Evolutionary conservation across 2,329 filamentous ascomycete genomes (phyloP).

Genomic region (Ophioceras dolichostomum): DNA sequence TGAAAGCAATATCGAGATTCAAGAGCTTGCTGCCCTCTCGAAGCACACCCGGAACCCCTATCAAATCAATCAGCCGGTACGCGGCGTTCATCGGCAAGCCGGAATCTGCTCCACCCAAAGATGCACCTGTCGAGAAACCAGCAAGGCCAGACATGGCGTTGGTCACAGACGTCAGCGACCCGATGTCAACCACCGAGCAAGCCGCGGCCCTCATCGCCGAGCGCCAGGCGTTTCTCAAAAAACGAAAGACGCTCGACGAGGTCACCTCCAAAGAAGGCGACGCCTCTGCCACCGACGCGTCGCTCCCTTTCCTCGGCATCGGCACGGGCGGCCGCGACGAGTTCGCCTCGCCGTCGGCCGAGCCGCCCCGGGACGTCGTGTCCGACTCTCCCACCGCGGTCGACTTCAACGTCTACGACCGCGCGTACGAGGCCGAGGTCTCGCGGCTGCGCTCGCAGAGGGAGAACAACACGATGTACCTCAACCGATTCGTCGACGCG

Average conservation of each 20-base stretch:
- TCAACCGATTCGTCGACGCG: conserved; percentile 36
- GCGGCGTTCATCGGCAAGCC: too few species aligned
- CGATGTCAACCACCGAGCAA: conserved; percentile 20
- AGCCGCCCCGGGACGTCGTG: conserved; percentile 37
- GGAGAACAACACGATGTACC: conserved; percentile 28
- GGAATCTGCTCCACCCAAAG: too few species aligned
- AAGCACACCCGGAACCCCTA: conserved; percentile 13
- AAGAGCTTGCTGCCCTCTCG: conserved; percentile 54
- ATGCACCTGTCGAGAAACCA: too few species aligned
- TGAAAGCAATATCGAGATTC: conserved; percentile 86
- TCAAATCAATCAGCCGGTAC: too few species aligned
- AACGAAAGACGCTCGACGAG: conserved; percentile 53
- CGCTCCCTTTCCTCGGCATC: conserved; percentile 61
- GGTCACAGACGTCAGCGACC: too few species aligned
- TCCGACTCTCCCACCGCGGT: conserved; percentile 77
- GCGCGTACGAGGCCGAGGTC: conserved; percentile 74
- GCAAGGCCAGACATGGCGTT: too few species aligned
- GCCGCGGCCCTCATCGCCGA: conserved; percentile 36
- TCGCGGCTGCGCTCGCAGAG: conserved; percentile 47
- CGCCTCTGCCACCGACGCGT: conserved; percentile 48
- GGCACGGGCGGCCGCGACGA: conserved; percentile 49
- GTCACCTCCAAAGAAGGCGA: too few species aligned
- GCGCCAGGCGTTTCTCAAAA: conserved; percentile 29
- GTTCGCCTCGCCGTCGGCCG: conserved; percentile 26
- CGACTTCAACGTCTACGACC: conserved; percentile 81